Conservation (phyloP, 2,329 filamentous ascomycete genomes). For the Cladosporium sp. region DNA sequence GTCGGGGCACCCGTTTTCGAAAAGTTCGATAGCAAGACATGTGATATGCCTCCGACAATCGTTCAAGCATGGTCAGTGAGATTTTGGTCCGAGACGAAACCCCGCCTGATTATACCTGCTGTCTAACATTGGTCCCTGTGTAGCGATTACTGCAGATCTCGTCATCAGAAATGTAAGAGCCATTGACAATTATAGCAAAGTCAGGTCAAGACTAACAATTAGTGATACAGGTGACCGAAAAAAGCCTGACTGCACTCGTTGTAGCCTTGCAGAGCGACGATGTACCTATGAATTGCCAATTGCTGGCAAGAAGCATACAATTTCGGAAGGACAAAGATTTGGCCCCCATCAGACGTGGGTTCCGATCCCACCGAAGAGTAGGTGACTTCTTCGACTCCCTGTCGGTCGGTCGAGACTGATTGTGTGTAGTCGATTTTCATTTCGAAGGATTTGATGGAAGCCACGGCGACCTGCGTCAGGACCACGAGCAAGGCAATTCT, state of each 20-base stretch:
- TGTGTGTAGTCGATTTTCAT: not conserved
- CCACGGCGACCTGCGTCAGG: not conserved
- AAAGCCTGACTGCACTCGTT: not conserved
- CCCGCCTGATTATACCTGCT: too few relatives aligned
- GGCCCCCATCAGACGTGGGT: not conserved
- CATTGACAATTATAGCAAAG: not conserved
- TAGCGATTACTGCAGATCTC: not conserved
- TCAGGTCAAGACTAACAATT: not conserved
- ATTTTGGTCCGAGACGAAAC: too few relatives aligned
- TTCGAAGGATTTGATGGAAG: not conserved
- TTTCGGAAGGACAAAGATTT: not conserved
- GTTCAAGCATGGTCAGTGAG: not conserved
- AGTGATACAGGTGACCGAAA: not conserved
- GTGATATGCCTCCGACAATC: not conserved
- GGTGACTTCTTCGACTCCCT: not conserved
- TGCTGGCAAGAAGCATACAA: not conserved
- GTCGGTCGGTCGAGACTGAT: not conserved
- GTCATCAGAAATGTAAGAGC: not conserved
- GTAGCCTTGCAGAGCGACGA: not conserved
- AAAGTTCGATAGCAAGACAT: too few relatives aligned
- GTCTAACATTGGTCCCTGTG: too few relatives aligned
- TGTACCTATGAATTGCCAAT: not conserved
- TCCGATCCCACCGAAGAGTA: not conserved
- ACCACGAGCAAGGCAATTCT: too few relatives aligned
- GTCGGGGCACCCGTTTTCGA: too few relatives aligned